Evolutionary conservation across 1,284 basidiomycete genomes (phyloP).

Genomic region (Peniophora sp.): DNA sequence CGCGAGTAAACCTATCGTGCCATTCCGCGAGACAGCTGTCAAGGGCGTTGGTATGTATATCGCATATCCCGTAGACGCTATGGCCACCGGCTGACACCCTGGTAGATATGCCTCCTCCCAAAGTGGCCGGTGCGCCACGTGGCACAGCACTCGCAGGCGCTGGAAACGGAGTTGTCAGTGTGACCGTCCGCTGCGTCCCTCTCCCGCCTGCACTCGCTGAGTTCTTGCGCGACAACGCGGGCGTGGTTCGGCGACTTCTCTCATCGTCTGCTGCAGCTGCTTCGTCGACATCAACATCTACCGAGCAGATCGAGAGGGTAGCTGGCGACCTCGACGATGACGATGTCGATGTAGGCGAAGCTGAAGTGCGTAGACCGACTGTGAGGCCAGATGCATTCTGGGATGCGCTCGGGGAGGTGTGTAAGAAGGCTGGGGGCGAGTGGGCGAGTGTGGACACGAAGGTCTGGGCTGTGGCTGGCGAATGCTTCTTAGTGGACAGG

Average conservation of each 20-base stretch:
- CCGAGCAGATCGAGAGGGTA: background rate
- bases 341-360: conserved; percentile 26
- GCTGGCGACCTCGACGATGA: conserved; percentile 29
- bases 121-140: conserved; percentile 62
- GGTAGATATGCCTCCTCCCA: conserved; percentile 82
- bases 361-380: conserved; percentile 49
- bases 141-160: conserved; percentile 75
- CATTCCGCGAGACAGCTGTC: conserved; percentile 94
- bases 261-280: conserved; percentile 31
- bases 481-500: conserved; percentile 81
- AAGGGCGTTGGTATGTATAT: conserved; percentile 57
- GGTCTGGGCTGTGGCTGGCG: conserved; percentile 88
- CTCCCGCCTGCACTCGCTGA: conserved; percentile 61
- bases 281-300: conserved; percentile 31
- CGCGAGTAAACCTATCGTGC: conserved; percentile 92
- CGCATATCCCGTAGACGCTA: conserved; percentile 4
- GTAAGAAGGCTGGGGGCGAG: conserved; percentile 68
- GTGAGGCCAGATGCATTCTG: conserved; percentile 79
- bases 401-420: conserved; percentile 59
- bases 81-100: conserved; percentile 1
- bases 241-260: conserved; percentile 45
- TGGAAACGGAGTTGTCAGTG: conserved; percentile 70
- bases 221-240: conserved; percentile 76
- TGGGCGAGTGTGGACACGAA: conserved; percentile 71
- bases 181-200: conserved; percentile 78